Evolutionary conservation across 2,329 filamentous ascomycete genomes (phyloP).

Genomic region (Talaromyces sp.): DNA sequence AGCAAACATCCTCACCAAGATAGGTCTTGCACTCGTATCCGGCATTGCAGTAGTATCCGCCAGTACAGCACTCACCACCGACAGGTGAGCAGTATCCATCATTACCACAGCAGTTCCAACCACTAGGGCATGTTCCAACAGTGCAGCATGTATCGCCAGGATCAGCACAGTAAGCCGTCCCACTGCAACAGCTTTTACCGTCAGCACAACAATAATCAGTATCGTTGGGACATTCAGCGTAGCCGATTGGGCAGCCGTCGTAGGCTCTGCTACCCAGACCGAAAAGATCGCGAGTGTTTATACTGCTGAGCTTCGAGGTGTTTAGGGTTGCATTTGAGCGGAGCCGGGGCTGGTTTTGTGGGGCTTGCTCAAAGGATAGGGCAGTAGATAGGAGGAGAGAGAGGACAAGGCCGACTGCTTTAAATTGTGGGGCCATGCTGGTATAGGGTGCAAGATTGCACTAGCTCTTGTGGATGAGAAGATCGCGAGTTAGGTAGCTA

Average conservation of each 20-base stretch:
- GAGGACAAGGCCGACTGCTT: constrained; percentile 1
- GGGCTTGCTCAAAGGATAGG: neutral
- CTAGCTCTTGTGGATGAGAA: neutral
- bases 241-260: constrained; percentile 12
- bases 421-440: constrained; percentile 1
- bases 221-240: constrained; percentile 16
- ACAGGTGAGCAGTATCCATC: constrained; percentile 15
- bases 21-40: constrained; percentile 19
- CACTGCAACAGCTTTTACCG: constrained; percentile 15
- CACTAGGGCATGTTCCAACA: constrained; percentile 16
- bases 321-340: constrained; percentile 11
- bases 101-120: constrained; percentile 21
- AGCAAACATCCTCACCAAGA: constrained; percentile 16
- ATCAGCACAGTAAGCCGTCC: constrained; percentile 16
- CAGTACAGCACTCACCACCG: constrained; percentile 19
- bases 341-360: constrained; percentile 16
- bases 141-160: constrained; percentile 17
- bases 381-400: constrained; percentile 2
- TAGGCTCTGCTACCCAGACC: constrained; percentile 18
- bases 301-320: neutral
- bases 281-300: constrained; percentile 24
- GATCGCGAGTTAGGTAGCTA: neutral
- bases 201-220: constrained; percentile 15
- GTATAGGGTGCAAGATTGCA: neutral
- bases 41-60: constrained; percentile 17